These are phyloP conservation scores for Raffaelea arxii DNA, from an alignment of 2,329 filamentous ascomycete genomes.

Conservation along the genomic window DNA sequence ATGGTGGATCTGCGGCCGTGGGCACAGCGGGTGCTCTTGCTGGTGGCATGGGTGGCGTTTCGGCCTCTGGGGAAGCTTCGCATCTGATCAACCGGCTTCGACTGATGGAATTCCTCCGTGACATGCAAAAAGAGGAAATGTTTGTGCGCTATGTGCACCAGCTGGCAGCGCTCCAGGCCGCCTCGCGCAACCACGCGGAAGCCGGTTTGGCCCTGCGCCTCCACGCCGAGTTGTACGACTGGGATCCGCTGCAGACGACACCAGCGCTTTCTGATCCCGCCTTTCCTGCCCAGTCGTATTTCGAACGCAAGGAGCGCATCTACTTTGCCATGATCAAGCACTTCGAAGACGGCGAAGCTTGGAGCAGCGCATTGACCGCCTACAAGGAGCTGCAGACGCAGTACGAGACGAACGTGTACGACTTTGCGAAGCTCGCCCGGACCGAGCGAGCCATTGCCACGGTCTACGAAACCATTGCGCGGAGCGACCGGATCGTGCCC, in stretches of 20 bases:
- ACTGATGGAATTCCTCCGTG: conserved; percentile 90
- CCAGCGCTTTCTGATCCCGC: conserved; percentile 60
- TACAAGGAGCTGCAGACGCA: conserved; percentile 89
- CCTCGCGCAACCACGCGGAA: conserved; percentile 71
- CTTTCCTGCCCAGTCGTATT: conserved; percentile 76
- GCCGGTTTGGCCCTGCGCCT: conserved; percentile 81
- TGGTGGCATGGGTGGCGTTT: neutral
- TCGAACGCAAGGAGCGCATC: conserved; percentile 84
- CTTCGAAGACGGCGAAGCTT: conserved; percentile 89
- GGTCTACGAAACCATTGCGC: conserved; percentile 81
- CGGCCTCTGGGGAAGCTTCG: conserved; percentile 53
- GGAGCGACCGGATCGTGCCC: conserved; percentile 66
- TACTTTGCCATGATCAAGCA: conserved; percentile 94
- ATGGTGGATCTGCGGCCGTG: conserved; percentile 30
- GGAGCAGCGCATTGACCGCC: conserved; percentile 76
- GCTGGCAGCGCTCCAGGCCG: conserved; percentile 66
- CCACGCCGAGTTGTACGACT: conserved; percentile 87
- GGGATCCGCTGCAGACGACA: conserved; percentile 64
- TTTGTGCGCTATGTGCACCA: conserved; percentile 95
- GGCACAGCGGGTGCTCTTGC: too few species aligned
- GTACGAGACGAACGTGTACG: conserved; percentile 82
- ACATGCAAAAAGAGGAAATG: conserved; percentile 95
- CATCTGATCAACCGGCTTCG: conserved; percentile 81
- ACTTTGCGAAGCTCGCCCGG: conserved; percentile 84
- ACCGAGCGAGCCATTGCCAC: conserved; percentile 84